A percentile compares a stretch with the other conserved stretches of the same genome.
phyloP scores from a whole-genome alignment of 352 stramenopile genomes.

The Globisporangium parvum region DNA sequence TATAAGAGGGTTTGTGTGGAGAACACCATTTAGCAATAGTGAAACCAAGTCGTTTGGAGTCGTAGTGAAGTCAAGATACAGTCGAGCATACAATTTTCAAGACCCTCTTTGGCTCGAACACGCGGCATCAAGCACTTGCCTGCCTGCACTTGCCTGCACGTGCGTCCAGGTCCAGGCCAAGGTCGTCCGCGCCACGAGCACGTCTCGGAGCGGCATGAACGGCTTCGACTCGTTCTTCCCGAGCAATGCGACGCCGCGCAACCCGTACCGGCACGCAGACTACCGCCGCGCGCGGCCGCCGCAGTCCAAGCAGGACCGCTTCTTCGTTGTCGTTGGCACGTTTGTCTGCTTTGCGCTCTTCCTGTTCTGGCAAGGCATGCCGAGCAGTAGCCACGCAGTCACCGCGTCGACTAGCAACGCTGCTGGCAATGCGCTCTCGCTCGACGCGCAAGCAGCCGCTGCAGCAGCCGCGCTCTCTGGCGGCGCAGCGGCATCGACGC shows the following conservation, averaged over 20 bases:
- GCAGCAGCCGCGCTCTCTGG: constrained; percentile 26
- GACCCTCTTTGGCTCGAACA: no score
- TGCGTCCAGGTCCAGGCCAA: no score
- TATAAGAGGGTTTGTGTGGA: no score
- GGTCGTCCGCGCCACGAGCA: no score
- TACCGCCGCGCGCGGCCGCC: constrained; percentile 21
- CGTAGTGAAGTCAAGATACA: no score
- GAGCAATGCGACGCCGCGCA: constrained; percentile 45
- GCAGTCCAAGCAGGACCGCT: constrained; percentile 33
- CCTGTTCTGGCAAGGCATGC: constrained; percentile 34
- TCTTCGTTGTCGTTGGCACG: constrained; percentile 58
- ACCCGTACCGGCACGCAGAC: constrained; percentile 74
- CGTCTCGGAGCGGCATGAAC: constrained; percentile 47
- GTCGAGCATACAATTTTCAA: not conserved
- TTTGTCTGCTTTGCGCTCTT: constrained; percentile 70
- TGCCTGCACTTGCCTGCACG: not conserved
- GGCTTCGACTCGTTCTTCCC: constrained; percentile 67
- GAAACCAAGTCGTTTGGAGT: no score
- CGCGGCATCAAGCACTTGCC: no score
- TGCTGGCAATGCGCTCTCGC: constrained; percentile 10
- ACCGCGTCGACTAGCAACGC: not conserved
- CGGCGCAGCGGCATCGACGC: constrained; percentile 4
- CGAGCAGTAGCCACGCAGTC: not conserved
- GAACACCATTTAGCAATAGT: no score
- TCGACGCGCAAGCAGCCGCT: constrained; percentile 29